Percentiles rank a stretch among this genome's conserved stretches.
Conservation (phyloP, 306 rosid species). For the Vigna radiata region DNA sequence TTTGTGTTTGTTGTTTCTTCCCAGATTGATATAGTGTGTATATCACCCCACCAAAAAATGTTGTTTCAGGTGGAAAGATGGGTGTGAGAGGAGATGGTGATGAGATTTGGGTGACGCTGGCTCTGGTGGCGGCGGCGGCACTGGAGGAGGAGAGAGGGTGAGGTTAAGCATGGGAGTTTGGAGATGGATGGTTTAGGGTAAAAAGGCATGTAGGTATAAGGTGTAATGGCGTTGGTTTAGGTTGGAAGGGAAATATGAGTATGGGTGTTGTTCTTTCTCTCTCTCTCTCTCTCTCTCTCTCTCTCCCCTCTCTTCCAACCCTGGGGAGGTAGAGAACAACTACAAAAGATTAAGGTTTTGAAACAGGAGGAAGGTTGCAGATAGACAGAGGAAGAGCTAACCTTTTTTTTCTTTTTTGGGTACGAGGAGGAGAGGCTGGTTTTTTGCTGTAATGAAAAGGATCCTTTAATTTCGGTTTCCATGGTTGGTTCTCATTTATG, state of each 20-base stretch:
- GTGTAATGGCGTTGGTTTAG: neutral
- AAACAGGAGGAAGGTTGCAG: constrained; percentile 19
- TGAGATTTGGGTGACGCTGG: constrained; percentile 33
- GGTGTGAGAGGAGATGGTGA: neutral
- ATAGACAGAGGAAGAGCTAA: neutral
- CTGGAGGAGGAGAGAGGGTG: constrained; percentile 51
- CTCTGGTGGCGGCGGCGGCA: constrained; percentile 50
- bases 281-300: neutral
- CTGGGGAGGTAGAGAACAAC: constrained; percentile 48
- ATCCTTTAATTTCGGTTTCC: constrained; percentile 51
- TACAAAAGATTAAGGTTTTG: constrained; percentile 30
- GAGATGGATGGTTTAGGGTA: neutral
- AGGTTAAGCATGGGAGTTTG: constrained; percentile 62
- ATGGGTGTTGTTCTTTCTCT: neutral
- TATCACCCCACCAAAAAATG: neutral
- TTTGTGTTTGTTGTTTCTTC: neutral
- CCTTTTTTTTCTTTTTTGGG: neutral
- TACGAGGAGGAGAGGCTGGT: constrained; percentile 34
- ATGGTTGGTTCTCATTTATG: constrained; percentile 2
- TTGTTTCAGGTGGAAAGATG: neutral
- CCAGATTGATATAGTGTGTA: no score
- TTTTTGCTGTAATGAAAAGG: constrained; percentile 54
- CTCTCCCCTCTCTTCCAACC: constrained; percentile 61
- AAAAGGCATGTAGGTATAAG: constrained; percentile 27
- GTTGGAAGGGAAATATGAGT: constrained; percentile 17